A percentile compares a stretch with the other conserved stretches of the same genome.
Evolutionary conservation across 352 stramenopile species (phyloP).

Genomic region (Globisporangium perplexum): DNA sequence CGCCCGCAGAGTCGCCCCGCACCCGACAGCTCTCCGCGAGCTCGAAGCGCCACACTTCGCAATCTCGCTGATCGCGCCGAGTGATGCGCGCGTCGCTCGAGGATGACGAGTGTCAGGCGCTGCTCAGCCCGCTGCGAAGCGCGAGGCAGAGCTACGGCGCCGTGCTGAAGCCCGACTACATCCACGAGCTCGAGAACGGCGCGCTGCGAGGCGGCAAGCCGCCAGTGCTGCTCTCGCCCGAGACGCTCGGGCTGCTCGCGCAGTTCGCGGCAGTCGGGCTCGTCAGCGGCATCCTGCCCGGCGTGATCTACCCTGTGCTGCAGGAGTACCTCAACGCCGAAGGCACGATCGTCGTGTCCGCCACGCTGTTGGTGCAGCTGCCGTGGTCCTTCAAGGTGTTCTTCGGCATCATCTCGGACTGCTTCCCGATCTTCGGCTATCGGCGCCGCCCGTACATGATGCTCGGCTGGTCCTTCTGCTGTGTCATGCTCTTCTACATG

Average conservation of each 20-base stretch:
- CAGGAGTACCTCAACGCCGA: constrained; percentile 53
- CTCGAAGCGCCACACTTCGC: constrained; percentile 1
- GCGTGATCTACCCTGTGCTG: constrained; percentile 47
- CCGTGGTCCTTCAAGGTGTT: constrained; percentile 62
- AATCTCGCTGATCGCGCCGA: background rate
- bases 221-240: constrained; percentile 6
- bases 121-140: constrained; percentile 5
- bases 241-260: constrained; percentile 27
- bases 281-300: constrained; percentile 34
- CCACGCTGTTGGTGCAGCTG: constrained; percentile 38
- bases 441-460: constrained; percentile 56
- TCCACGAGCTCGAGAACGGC: constrained; percentile 19
- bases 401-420: constrained; percentile 54
- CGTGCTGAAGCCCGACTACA: background rate
- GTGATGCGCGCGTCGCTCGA: constrained; percentile 8
- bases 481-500: constrained; percentile 44
- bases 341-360: constrained; percentile 46
- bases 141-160: constrained; percentile 2
- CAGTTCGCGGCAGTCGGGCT: constrained; percentile 59
- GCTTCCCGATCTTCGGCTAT: constrained; percentile 49
- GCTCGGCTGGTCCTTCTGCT: constrained; percentile 46
- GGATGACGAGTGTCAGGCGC: constrained; percentile 4
- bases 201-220: constrained; percentile 24
- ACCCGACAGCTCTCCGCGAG: background rate
- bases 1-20: background rate